A percentile compares a stretch with the other conserved stretches of the same genome.
Conservation (phyloP, 495 filamentous ascomycete genomes). For the Trichoderma orchidacearum region DNA sequence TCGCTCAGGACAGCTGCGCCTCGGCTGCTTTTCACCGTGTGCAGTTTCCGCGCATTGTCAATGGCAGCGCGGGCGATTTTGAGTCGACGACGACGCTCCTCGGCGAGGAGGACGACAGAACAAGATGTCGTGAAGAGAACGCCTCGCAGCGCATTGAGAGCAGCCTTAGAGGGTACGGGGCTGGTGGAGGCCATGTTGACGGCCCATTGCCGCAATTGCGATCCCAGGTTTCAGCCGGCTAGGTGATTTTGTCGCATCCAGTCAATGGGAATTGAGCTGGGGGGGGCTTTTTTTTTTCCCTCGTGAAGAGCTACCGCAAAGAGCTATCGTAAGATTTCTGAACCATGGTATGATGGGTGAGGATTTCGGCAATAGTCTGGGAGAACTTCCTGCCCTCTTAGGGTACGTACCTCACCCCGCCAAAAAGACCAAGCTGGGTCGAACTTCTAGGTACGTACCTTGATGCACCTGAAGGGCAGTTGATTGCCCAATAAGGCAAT, state of each 20-base stretch:
- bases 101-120: slow-evolving; percentile 35
- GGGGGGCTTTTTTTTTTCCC: neutral
- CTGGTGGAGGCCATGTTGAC: slow-evolving; percentile 15
- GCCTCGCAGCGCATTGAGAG: slow-evolving; percentile 35
- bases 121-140: slow-evolving; percentile 38
- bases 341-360: neutral
- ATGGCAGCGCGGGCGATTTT: slow-evolving; percentile 27
- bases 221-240: neutral
- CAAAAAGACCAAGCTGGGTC: neutral
- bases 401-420: neutral
- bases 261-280: neutral
- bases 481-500: no score
- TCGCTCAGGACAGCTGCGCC: neutral
- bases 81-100: slow-evolving; percentile 39
- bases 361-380: neutral
- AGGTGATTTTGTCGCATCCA: neutral
- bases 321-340: slow-evolving; percentile 1
- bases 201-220: neutral
- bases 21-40: neutral
- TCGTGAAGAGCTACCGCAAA: no score
- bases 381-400: neutral
- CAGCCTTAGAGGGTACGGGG: slow-evolving; percentile 39
- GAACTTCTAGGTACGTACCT: neutral
- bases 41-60: slow-evolving; percentile 20
- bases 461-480: neutral